Evolutionary conservation across 805 yeast genomes (phyloP).

Genomic region (Wickerhamomyces kurtzmanii): DNA sequence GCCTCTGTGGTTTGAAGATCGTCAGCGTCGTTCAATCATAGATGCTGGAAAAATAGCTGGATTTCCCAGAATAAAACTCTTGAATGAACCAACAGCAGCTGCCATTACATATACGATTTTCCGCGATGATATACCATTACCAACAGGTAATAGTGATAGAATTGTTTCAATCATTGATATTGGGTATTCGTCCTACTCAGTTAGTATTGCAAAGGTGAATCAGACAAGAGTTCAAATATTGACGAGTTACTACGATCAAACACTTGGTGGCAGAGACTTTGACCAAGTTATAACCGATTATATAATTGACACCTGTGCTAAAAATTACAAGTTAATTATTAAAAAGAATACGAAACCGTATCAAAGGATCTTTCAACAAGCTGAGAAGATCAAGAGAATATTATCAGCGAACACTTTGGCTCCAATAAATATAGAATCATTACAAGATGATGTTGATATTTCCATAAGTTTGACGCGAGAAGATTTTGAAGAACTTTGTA

Average conservation of each 20-base stretch:
- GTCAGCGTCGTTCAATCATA: conserved; percentile 72
- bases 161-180: conserved; percentile 70
- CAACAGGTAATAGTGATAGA: conserved; percentile 69
- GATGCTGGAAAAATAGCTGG: conserved; percentile 79
- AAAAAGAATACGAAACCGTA: conserved; percentile 69
- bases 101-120: conserved; percentile 85
- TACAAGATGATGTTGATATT: conserved; percentile 79
- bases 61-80: conserved; percentile 74
- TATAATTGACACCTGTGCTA: conserved; percentile 65
- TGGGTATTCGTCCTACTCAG: conserved; percentile 74
- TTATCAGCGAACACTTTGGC: conserved; percentile 73
- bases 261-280: conserved; percentile 78
- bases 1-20: conserved; percentile 77
- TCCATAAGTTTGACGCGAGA: conserved; percentile 55
- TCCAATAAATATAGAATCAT: conserved; percentile 71
- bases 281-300: conserved; percentile 69
- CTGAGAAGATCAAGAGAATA: conserved; percentile 74
- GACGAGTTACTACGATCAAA: conserved; percentile 66
- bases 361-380: conserved; percentile 64
- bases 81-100: conserved; percentile 79
- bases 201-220: conserved; percentile 62
- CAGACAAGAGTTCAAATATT: conserved; percentile 71
- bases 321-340: conserved; percentile 70
- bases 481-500: conserved; percentile 64
- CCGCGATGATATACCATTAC: conserved; percentile 51